These are phyloP conservation scores for Hemileccinum impolitum DNA, from an alignment of 768 basidiomycete genomes.

Conservation along the genomic window DNA sequence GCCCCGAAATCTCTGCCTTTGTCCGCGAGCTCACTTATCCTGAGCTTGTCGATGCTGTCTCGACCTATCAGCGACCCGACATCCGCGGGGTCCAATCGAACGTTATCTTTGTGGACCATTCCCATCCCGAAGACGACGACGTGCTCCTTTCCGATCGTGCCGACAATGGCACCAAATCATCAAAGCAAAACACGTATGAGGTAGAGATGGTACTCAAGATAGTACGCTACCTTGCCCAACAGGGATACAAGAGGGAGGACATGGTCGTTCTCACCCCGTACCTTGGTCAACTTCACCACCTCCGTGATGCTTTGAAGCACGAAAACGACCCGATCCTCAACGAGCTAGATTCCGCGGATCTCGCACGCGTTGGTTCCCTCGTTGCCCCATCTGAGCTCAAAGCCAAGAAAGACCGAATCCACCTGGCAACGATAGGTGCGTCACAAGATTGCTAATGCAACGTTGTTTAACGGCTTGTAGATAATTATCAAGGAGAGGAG, in stretches of 20 bases:
- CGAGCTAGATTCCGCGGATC: conserved; percentile 57
- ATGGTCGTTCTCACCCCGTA: conserved; percentile 71
- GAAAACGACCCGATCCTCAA: conserved; percentile 56
- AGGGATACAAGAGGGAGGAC: conserved; percentile 59
- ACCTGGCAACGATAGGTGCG: conserved; percentile 65
- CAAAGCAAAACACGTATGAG: conserved; percentile 61
- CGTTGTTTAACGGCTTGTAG: conserved; percentile 30
- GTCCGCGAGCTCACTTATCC: conserved; percentile 65
- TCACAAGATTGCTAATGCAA: not conserved
- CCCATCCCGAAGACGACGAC: conserved; percentile 50
- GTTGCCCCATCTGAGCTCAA: conserved; percentile 35
- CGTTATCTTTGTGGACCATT: conserved; percentile 59
- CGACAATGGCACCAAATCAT: conserved; percentile 45
- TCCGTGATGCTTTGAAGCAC: conserved; percentile 43
- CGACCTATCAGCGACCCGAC: conserved; percentile 45
- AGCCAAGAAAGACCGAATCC: conserved; percentile 35
- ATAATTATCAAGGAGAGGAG: conserved; percentile 77
- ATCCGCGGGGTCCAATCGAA: conserved; percentile 55
- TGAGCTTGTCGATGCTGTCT: conserved; percentile 53
- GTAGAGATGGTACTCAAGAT: conserved; percentile 63
- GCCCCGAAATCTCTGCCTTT: conserved; percentile 64
- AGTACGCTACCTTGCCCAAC: conserved; percentile 60
- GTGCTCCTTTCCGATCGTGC: conserved; percentile 37
- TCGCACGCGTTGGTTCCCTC: conserved; percentile 50
- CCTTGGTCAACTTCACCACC: conserved; percentile 56